phyloP scores from a whole-genome alignment of 1,139 yeast species.

The Meyerozyma carpophila region DNA sequence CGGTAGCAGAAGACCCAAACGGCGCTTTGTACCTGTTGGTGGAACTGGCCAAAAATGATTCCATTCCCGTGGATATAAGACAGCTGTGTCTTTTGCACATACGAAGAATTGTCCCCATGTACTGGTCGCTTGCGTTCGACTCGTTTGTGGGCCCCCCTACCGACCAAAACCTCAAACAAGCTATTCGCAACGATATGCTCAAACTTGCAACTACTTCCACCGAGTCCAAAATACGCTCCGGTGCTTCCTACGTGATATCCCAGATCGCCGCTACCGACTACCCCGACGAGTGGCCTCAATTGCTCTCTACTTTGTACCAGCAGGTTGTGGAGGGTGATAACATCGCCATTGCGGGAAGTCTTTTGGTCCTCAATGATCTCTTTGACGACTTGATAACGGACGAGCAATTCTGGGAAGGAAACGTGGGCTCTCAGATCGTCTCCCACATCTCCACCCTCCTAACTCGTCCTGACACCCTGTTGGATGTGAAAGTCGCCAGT shows the following conservation, averaged over 20 bases:
- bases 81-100: slow-evolving; percentile 71
- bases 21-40: slow-evolving; percentile 24
- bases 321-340: slow-evolving; percentile 28
- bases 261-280: slow-evolving; percentile 86
- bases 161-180: slow-evolving; percentile 44
- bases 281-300: slow-evolving; percentile 93
- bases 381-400: slow-evolving; percentile 84
- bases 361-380: slow-evolving; percentile 68
- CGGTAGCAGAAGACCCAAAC: slow-evolving; percentile 27
- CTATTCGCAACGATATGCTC: slow-evolving; percentile 47
- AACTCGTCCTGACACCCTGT: slow-evolving; percentile 17
- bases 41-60: slow-evolving; percentile 17
- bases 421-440: slow-evolving; percentile 53
- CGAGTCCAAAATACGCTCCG: slow-evolving; percentile 58
- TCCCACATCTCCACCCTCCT: slow-evolving; percentile 42
- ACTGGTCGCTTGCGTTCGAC: slow-evolving; percentile 84
- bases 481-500: slow-evolving; percentile 43
- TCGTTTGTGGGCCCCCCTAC: slow-evolving; percentile 70
- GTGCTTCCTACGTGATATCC: slow-evolving; percentile 70
- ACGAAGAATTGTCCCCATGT: slow-evolving; percentile 62
- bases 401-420: slow-evolving; percentile 77
- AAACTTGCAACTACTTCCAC: slow-evolving; percentile 44
- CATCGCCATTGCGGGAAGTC: slow-evolving; percentile 52
- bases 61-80: slow-evolving; percentile 28
- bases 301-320: slow-evolving; percentile 46